These are phyloP conservation scores for Aspergillus spinulosporus DNA, from an alignment of 2,329 filamentous ascomycete species.

Conservation along the genomic window DNA sequence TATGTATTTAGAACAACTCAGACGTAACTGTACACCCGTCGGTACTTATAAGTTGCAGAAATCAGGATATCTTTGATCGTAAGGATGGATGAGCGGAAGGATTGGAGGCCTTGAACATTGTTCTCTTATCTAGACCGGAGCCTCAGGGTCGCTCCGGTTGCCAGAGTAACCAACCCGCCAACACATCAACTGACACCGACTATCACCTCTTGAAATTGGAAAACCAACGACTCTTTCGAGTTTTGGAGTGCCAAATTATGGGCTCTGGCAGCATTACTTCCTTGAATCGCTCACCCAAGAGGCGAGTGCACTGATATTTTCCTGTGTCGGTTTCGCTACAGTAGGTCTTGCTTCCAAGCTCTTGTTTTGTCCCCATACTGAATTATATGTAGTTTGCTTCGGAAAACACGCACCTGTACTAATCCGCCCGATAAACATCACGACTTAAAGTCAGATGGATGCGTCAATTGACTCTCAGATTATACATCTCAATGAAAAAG, in stretches of 20 bases:
- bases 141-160: conserved; percentile 18
- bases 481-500: too few relatives aligned
- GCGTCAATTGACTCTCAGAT: neutral
- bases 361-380: neutral
- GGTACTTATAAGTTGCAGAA: too few relatives aligned
- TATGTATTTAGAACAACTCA: too few relatives aligned
- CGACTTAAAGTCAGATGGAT: neutral
- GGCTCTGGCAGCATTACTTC: neutral
- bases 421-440: neutral
- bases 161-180: conserved; percentile 21
- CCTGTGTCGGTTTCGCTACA: neutral
- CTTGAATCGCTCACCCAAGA: neutral
- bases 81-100: too few relatives aligned
- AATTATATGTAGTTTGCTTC: conserved; percentile 2
- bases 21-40: too few relatives aligned
- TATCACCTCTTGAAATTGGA: conserved; percentile 2
- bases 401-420: neutral
- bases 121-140: neutral
- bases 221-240: neutral
- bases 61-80: too few relatives aligned
- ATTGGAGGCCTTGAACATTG: too few relatives aligned
- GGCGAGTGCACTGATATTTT: neutral
- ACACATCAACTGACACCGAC: conserved; percentile 8
- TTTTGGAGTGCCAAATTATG: neutral
- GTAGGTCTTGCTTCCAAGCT: neutral